Evolutionary conservation across 192 early-diverging fungal species (phyloP), one percentile per base, ranked within the genome.

Genomic region (Linnemannia hyalina): DNA sequence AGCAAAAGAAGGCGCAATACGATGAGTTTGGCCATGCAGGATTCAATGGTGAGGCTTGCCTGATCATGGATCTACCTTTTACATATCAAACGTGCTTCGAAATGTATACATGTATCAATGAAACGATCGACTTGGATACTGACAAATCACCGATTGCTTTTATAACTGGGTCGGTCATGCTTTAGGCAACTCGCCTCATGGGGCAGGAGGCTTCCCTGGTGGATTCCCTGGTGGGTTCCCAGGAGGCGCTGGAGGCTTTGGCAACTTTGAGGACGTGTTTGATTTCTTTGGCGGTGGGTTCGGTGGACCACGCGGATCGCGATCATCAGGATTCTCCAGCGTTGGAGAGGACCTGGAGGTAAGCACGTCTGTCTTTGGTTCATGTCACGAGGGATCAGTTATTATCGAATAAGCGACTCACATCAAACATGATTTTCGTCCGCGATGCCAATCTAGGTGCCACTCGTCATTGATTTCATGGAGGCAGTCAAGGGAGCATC

Each of bases 1-100:
- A 97, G 65, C 85, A 93, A 80, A 99, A 99, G 89, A 94, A 97
- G 68, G 92, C 94, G 5, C 92, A 95, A 49, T 99, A 98, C 75
- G 98, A 99, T 90, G 94, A 96, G 89, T 97, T 96, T 89, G 98
- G 98, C 20, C 94, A 81, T 77, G 76, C 84, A 46, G 84, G 84
- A 74, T 86, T 86, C 76, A 81, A 81, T 74, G 84, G 82, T 83
- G 75, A n/a, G 44, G 49, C 6, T 55, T 3, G 55, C 29, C 35
- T n/a, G 10, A 70, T 40, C 38, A 70, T 8, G 69, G 20, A 23
- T 42, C 15, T 36, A n/a, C 4, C 1, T 4, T n/a, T 70, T 8
- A 70, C 38, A 42, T 70, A 38, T 10, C 2, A 20, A 70, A 23
- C 3, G 9, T 16, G 35, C 29, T 23, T 41, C 69, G 20, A 8